These are phyloP conservation scores for Colletotrichum spinosum DNA, from an alignment of 2,329 filamentous ascomycete genomes.

Conservation along the genomic window DNA sequence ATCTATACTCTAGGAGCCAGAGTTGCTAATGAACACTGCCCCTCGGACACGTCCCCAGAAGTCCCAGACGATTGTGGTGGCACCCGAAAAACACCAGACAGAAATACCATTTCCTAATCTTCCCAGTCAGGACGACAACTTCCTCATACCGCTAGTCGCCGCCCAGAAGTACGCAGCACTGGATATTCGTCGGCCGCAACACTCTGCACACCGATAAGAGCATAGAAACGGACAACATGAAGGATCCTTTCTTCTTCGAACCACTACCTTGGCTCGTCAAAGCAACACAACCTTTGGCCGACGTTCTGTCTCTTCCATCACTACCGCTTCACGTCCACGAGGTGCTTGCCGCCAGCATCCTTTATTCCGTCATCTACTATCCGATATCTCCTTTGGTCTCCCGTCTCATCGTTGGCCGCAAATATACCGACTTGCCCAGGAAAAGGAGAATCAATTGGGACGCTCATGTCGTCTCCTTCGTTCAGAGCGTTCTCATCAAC, in stretches of 20 bases:
- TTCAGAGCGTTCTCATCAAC: conserved; percentile 81
- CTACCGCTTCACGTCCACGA: conserved; percentile 85
- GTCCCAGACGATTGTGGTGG: too few species aligned
- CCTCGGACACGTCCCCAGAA: too few species aligned
- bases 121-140: too few species aligned
- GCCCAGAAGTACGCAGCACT: too few species aligned
- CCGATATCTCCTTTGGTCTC: conserved; percentile 77
- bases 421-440: conserved; percentile 72
- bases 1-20: too few species aligned
- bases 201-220: too few species aligned
- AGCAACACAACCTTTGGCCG: conserved; percentile 72
- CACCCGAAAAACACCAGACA: too few species aligned
- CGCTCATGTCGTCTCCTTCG: conserved; percentile 85
- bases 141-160: too few species aligned
- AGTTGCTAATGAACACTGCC: too few species aligned
- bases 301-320: conserved; percentile 70
- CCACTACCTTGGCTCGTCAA: conserved; percentile 68
- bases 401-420: conserved; percentile 67
- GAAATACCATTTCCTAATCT: too few species aligned
- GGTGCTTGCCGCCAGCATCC: conserved; percentile 71
- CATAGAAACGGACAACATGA: conserved; percentile 60
- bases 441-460: conserved; percentile 83
- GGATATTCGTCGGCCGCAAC: too few species aligned
- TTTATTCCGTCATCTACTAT: conserved; percentile 77
- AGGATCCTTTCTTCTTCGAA: conserved; percentile 77